Conservation (phyloP, 2,329 filamentous ascomycete genomes). For the Alternaria incomplexa region DNA sequence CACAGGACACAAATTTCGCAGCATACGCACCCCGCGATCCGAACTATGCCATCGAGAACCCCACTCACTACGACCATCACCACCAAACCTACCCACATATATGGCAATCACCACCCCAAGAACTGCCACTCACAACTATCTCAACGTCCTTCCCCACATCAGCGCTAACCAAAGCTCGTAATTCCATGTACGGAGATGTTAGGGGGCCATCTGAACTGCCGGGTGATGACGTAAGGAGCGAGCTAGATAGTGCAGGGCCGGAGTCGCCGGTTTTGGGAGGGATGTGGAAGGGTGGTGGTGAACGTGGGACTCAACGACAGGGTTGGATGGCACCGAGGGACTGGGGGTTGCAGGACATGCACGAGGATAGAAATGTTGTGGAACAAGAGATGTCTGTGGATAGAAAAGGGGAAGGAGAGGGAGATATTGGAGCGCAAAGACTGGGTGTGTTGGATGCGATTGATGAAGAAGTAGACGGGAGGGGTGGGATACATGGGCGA, state of each 20-base stretch:
- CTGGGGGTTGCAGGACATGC: background rate
- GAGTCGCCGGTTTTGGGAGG: background rate
- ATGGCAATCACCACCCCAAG: constrained; percentile 10
- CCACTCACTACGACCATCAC: background rate
- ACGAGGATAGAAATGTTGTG: background rate
- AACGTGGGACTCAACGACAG: background rate
- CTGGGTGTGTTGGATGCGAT: background rate
- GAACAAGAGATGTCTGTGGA: background rate
- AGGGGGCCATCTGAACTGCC: constrained; percentile 5
- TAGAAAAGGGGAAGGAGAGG: background rate
- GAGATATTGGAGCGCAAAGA: background rate
- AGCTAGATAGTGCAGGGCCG: background rate
- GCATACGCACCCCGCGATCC: constrained; percentile 1
- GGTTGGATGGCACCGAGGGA: constrained; percentile 4
- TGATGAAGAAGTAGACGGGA: background rate
- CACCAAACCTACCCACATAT: background rate
- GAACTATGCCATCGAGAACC: constrained; percentile 2
- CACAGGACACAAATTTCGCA: background rate
- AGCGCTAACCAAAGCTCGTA: background rate
- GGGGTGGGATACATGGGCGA: background rate
- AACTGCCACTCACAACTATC: constrained; percentile 9
- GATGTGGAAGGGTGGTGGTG: background rate
- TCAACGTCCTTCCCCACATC: background rate
- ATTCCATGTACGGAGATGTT: constrained; percentile 4
- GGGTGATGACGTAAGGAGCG: background rate